Percentiles rank a stretch among this genome's conserved stretches.
Conservation (phyloP, 2,329 filamentous ascomycete genomes). For the Leptographium radiaticola region DNA sequence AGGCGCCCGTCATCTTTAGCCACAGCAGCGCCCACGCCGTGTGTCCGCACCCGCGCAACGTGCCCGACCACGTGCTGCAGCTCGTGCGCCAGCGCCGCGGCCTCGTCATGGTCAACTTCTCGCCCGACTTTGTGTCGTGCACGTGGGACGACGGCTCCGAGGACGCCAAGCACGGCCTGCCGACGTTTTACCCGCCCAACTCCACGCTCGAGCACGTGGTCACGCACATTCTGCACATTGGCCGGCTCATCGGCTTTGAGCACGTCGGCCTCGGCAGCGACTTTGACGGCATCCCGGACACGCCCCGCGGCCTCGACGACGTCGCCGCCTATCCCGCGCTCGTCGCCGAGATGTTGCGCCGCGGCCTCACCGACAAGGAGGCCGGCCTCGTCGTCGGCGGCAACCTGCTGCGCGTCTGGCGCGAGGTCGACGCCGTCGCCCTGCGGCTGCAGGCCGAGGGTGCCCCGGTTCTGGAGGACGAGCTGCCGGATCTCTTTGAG, state of each 20-base stretch:
- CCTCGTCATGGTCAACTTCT: conserved; percentile 86
- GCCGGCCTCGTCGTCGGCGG: conserved; percentile 63
- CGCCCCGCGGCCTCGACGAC: conserved; percentile 67
- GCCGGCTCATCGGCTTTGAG: conserved; percentile 69
- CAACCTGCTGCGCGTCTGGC: conserved; percentile 78
- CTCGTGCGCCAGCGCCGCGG: conserved; percentile 61
- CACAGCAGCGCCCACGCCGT: conserved; percentile 72
- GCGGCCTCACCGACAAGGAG: conserved; percentile 63
- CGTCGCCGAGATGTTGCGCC: conserved; percentile 58
- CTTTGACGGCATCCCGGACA: conserved; percentile 62
- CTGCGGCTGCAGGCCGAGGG: conserved; percentile 47
- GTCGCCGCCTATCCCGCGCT: conserved; percentile 73
- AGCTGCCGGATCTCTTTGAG: conserved; percentile 18
- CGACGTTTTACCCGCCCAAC: conserved; percentile 52
- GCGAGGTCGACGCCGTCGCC: conserved; percentile 61
- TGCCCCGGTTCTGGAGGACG: conserved; percentile 39
- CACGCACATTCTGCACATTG: conserved; percentile 72
- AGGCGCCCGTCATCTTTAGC: conserved; percentile 76
- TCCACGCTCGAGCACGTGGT: conserved; percentile 67
- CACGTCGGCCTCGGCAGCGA: conserved; percentile 83
- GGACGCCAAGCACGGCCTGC: conserved; percentile 39
- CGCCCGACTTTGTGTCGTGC: conserved; percentile 72
- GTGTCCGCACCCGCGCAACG: conserved; percentile 83
- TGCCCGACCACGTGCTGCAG: conserved; percentile 69
- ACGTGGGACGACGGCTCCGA: conserved; percentile 29